Evolutionary conservation across 2,329 filamentous ascomycete genomes (phyloP), one percentile per base, ranked within the genome.

Genomic region (Colletotrichum graminicola): DNA sequence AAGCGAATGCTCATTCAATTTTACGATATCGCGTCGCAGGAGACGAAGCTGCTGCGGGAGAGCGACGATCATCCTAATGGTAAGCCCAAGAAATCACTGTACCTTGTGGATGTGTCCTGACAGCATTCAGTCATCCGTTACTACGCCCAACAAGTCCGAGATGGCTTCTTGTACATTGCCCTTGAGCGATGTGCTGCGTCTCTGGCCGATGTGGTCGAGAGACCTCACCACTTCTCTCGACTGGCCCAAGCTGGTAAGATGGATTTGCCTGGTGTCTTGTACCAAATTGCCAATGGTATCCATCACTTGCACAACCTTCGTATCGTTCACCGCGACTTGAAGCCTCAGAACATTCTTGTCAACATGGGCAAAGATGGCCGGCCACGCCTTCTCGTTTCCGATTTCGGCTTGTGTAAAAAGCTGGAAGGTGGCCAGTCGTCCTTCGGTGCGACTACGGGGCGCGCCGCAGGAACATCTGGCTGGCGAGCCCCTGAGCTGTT

Each of bases 391-490:
- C 89, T 99, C 5, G 97, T 99, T 45, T 98, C 96, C 0, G 96
- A 99, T 80, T 99, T 99, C 82, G 96, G 96, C 7, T 89, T 99
- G 0, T 98, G 96, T 81, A 99, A 98, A 86, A 98, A 98, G 78
- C 85, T 99, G 21, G 96, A 98, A 74, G 94, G 94, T 66, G 94
- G 95, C 8, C 94, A 97, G 79, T 97, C 94, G 67, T 98, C 95
- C 0, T 95, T 98, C 79, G 93, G 95, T 51, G 95, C 96, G 11
- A 98, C 95, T 3, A 98, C 95, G 0, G 94, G 94, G 16, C 94
- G 97, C 77, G 95, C 95, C 1, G 93, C 93, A 10, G 96, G 96
- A 41, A 99, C 96, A 0, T 94, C 94, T 54, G 96, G 96, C 8
- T 99, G 96, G 96, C 94, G 97, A 71, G 96, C 96, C 0, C 96